Evolutionary conservation across 2,329 filamentous ascomycete species (phyloP).

Genomic region (Verticillium isaacii): DNA sequence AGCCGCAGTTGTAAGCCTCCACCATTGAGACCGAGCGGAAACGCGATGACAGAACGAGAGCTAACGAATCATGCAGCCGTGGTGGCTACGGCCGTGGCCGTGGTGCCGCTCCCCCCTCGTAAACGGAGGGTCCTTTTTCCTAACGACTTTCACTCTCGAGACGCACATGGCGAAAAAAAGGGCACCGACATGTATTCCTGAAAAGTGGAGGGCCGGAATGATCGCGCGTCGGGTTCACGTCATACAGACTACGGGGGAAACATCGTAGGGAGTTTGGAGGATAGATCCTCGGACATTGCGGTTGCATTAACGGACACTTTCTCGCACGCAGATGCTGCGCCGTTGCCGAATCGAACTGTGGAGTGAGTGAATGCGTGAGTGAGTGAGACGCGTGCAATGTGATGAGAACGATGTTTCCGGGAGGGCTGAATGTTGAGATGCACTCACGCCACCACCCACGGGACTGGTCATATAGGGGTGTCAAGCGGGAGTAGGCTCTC

Average conservation of each 20-base stretch:
- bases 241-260: constrained; percentile 31
- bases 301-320: constrained; percentile 34
- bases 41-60: constrained; percentile 8
- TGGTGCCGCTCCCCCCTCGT: constrained; percentile 67
- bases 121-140: constrained; percentile 39
- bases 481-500: too few relatives aligned
- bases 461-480: neutral
- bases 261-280: constrained; percentile 41
- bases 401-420: neutral
- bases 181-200: constrained; percentile 43
- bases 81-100: constrained; percentile 87
- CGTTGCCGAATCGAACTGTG: neutral
- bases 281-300: constrained; percentile 42
- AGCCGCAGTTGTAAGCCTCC: constrained; percentile 74
- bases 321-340: constrained; percentile 2
- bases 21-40: neutral
- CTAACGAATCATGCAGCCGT: constrained; percentile 53
- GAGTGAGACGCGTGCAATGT: neutral
- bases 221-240: constrained; percentile 33
- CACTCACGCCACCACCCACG: neutral
- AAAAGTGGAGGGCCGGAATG: constrained; percentile 35
- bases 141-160: constrained; percentile 37
- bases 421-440: neutral
- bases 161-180: constrained; percentile 32
- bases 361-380: neutral